phyloP scores from a whole-genome alignment of 2,329 filamentous ascomycete species.

The Teratosphaeria viscida region DNA sequence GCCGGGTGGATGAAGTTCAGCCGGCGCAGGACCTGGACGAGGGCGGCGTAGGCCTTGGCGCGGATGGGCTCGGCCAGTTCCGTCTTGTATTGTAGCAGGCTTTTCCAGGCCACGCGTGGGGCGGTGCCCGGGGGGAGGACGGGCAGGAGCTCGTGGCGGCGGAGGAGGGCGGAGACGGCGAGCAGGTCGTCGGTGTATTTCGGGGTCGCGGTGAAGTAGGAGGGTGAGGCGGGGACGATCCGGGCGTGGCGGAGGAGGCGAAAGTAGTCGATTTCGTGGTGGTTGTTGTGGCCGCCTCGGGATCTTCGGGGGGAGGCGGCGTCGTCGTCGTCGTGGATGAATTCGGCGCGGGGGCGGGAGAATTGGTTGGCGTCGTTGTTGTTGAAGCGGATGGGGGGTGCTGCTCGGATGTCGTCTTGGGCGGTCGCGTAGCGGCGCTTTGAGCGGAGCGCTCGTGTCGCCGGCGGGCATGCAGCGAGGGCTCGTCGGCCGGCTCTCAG shows the following conservation, averaged over 20 bases:
- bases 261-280: slow-evolving; percentile 1
- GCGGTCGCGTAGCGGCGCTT: slow-evolving; percentile 18
- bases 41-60: slow-evolving; percentile 65
- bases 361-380: slow-evolving; percentile 16
- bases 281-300: slow-evolving; percentile 1
- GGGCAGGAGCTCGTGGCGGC: slow-evolving; percentile 64
- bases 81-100: slow-evolving; percentile 62
- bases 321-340: slow-evolving; percentile 7
- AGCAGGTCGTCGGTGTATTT: slow-evolving; percentile 79
- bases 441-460: slow-evolving; percentile 12
- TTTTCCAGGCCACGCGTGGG: slow-evolving; percentile 70
- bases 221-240: slow-evolving; percentile 70
- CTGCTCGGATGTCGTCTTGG: slow-evolving; percentile 17
- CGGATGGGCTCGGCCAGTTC: slow-evolving; percentile 62
- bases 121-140: slow-evolving; percentile 54
- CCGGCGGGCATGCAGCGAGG: slow-evolving; percentile 15
- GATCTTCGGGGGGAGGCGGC: background rate
- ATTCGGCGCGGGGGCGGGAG: slow-evolving; percentile 8
- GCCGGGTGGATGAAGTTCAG: slow-evolving; percentile 77
- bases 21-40: slow-evolving; percentile 64
- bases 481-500: slow-evolving; percentile 13
- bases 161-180: slow-evolving; percentile 58
- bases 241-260: slow-evolving; percentile 39
- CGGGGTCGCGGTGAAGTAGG: slow-evolving; percentile 87
- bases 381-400: slow-evolving; percentile 20